Evolutionary conservation across 2,329 filamentous ascomycete species (phyloP), one percentile per base, ranked within the genome.

Genomic region (Hypoxylon sp.): DNA sequence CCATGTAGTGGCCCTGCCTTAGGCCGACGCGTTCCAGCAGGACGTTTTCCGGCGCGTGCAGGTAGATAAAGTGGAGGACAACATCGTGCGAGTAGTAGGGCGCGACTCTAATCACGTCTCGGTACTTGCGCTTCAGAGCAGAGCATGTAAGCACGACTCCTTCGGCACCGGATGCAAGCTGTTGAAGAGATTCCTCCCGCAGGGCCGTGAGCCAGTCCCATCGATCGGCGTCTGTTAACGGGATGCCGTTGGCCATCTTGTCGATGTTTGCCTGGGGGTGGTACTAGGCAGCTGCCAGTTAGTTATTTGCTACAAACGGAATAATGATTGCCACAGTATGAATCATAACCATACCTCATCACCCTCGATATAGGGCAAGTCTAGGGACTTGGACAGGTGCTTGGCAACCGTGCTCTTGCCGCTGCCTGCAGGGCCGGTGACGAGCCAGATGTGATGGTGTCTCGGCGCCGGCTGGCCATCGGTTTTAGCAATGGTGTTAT

Each of bases 61-160:
- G 87, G 77, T 94, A 99, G 67, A 99, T 88, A 73, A 99, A 98
- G 77, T 97, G 94, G 47, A 98, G 85, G 60, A 84, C 80, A n/a
- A 93, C 84, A 51, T 84, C 83, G 51, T 87, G 84, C 63, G 87
- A 82, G 74, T 89, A 89, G 78, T 93, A 92, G 13, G 87, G 87
- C 6, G 90, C 90, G 7, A 93, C 87, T 26, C 91, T 86, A 73
- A 95, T 91, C 62, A 94, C 90, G 69, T 99, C 95, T 67, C 95
- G 88, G 81, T 99, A 99, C 78, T 96, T 97, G 74, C 91, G 90
- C 82, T 98, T 98, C 50, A 99, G 83, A 1, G 94, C 95, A 10
- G 92, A 97, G 82, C 95, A 99, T 49, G 95, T 97, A 59, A 99
- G 84, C 46, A 99, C 91, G n/a, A 97, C 95, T 45, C 92, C 89